Conservation (phyloP, 495 filamentous ascomycete species). For the Xylaria nigripes region DNA sequence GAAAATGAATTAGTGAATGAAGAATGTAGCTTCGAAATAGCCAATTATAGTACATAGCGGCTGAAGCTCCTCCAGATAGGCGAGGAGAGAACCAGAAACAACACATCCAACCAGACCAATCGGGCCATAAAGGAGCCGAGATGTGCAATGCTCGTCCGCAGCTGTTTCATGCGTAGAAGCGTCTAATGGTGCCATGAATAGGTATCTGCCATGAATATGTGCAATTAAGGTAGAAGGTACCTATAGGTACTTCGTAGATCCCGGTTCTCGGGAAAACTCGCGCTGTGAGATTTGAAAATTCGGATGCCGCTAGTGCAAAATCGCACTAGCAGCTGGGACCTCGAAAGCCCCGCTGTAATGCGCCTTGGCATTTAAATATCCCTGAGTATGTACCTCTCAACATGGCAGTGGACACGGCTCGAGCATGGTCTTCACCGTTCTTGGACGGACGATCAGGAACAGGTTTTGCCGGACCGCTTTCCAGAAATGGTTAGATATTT, state of each 20-base stretch:
- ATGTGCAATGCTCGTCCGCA: neutral
- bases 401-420: neutral
- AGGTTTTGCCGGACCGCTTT: conserved; percentile 1
- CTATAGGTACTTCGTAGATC: no score
- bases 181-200: neutral
- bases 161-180: neutral
- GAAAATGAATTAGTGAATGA: conserved; percentile 1
- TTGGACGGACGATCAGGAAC: neutral
- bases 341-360: no score
- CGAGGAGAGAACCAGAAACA: neutral
- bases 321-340: neutral
- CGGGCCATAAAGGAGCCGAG: neutral
- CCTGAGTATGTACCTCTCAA: neutral
- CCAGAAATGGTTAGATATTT: neutral
- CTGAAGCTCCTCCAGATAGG: neutral
- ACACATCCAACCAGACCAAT: neutral
- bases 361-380: neutral
- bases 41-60: neutral
- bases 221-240: no score
- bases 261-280: no score
- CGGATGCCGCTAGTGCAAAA: no score
- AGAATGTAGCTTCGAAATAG: neutral
- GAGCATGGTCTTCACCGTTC: neutral
- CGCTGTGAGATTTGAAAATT: no score
- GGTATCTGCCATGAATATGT: no score